Base-by-base conservation (phyloP, 441 rosid species). In the Pelargonium cotyledonis region DNA sequence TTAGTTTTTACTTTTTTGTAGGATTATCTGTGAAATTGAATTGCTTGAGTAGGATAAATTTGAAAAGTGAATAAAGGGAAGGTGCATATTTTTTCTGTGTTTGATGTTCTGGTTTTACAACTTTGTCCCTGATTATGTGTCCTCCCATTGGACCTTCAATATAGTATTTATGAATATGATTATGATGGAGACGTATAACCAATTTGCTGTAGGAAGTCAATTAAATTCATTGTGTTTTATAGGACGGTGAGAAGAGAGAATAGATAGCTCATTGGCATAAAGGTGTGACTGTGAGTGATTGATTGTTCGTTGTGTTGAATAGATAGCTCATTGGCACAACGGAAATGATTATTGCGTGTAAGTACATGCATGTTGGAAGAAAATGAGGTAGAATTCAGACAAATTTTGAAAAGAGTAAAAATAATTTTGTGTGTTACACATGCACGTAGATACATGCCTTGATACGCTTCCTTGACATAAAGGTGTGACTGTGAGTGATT, bases 1-100 rank as follows among this genome's bases (percentile, higher is more conserved):
- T 41, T 41, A 9, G 44, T 43, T 43, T 49, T 12, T 12, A n/a
- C 12, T 49, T 49, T 49, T 49, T 49, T 16, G 57, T 49, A 49
- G 57, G 57, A 49, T n/a, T 49, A n/a, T 26, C 31, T 49, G 57
- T 49, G 57, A 49, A 49, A 49, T 49, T 49, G 57, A 49, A 49
- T 49, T 49, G 57, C 6, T 49, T 2, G 53, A 47, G 11, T 47
- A 11, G 53, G n/a, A 47, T 47, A 14, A 47, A 47, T 9, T 47
- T 47, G 57, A 49, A 49, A 49, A 49, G 57, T 49, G 57, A 49
- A 49, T 49, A 49, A 49, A 49, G 31, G 57, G 57, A 2, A 49
- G 57, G 57, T 49, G 57, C 57, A 49, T 47, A 11, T 11, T 47
- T 47, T 11, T n/a, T 6, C 5, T 49, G 5, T 16, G 14, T 49